phyloP scores from a whole-genome alignment of 2,329 filamentous ascomycete species.

The Penicillium sp. region DNA sequence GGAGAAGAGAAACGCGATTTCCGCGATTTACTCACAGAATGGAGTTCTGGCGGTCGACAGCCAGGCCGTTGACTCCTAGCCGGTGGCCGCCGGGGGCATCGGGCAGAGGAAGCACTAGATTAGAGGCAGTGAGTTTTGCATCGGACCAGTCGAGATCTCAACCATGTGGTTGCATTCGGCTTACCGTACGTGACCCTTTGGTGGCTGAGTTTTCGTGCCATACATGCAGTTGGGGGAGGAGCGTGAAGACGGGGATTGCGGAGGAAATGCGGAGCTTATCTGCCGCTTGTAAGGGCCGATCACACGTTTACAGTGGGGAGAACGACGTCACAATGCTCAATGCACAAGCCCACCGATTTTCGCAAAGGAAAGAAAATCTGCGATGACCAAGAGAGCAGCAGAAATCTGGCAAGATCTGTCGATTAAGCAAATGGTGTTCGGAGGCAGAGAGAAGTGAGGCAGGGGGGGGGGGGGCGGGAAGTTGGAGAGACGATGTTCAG shows the following conservation, averaged over 20 bases:
- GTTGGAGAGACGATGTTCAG: conserved; percentile 16
- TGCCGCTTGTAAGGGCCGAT: conserved; percentile 20
- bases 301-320: conserved; percentile 19
- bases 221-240: conserved; percentile 31
- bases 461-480: background rate
- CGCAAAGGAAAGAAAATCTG: too few relatives aligned
- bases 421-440: background rate
- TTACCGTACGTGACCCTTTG: conserved; percentile 63
- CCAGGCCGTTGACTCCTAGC: conserved; percentile 89
- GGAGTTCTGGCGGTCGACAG: conserved; percentile 73
- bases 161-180: conserved; percentile 14
- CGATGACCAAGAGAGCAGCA: too few relatives aligned
- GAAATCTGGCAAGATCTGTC: too few relatives aligned
- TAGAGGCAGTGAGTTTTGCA: conserved; percentile 3
- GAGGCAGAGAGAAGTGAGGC: background rate
- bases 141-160: background rate
- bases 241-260: conserved; percentile 20
- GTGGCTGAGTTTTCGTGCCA: conserved; percentile 64
- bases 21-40: conserved; percentile 63
- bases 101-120: conserved; percentile 62
- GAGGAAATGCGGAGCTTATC: conserved; percentile 28
- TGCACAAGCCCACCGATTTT: background rate
- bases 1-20: too few relatives aligned
- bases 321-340: conserved; percentile 16
- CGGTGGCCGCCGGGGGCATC: conserved; percentile 77